Evolutionary conservation across 139 green algal genomes (phyloP).

Genomic region (Micromonas pusilla): DNA sequence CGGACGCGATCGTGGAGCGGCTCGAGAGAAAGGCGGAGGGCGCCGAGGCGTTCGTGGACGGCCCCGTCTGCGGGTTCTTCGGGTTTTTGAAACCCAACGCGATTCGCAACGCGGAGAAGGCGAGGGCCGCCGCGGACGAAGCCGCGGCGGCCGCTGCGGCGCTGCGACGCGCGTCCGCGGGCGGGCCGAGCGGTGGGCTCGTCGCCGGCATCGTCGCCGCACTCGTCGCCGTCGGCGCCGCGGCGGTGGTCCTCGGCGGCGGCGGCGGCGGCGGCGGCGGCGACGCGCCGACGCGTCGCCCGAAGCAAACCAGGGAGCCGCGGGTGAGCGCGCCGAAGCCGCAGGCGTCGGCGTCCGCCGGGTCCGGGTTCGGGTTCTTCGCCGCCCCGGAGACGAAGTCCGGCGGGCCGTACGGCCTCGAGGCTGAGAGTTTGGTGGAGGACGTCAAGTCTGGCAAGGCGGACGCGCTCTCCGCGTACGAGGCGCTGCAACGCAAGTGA

Average conservation of each 20-base stretch:
- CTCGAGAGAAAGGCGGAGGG: neutral
- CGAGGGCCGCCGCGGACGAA: neutral
- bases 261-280: neutral
- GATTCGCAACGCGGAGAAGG: neutral
- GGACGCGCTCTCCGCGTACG: neutral
- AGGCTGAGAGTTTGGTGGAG: neutral
- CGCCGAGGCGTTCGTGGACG: constrained; percentile 6
- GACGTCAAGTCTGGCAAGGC: neutral
- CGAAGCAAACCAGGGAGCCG: neutral
- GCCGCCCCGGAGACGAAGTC: neutral
- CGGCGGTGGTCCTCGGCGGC: neutral
- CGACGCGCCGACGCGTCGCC: neutral
- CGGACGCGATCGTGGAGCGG: neutral
- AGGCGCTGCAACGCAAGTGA: neutral
- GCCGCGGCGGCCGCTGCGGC: neutral
- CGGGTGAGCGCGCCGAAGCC: neutral
- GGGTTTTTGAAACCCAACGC: constrained; percentile 16
- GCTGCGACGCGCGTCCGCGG: neutral
- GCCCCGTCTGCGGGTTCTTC: neutral
- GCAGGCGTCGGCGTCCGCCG: neutral
- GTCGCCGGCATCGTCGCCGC: neutral
- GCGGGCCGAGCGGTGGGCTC: neutral
- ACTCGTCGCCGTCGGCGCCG: neutral
- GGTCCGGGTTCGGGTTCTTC: neutral
- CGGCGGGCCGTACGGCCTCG: neutral